Evolutionary conservation across 78 protist genomes (phyloP).

Genomic region (Dictyostelium citrinum): DNA sequence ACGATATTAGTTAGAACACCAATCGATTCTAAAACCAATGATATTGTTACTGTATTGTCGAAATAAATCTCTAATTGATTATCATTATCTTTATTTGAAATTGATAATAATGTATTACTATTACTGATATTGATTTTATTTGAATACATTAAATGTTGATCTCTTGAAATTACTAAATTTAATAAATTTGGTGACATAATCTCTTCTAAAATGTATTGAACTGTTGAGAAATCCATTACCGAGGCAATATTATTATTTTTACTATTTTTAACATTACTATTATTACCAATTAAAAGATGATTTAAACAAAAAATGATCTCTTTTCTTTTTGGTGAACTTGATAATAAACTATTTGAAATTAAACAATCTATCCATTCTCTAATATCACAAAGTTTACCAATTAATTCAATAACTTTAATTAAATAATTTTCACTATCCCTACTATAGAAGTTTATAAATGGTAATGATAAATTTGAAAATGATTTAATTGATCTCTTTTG

Average conservation of each 20-base stretch:
- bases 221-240: constrained; percentile 6
- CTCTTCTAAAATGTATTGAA: constrained; percentile 56
- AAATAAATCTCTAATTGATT: not conserved
- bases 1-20: not conserved
- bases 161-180: constrained; percentile 8
- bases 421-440: not conserved
- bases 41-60: constrained; percentile 31
- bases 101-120: not conserved
- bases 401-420: not conserved
- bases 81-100: not conserved
- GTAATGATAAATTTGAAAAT: constrained; percentile 16
- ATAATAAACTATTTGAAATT: constrained; percentile 18
- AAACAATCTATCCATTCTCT: constrained; percentile 34
- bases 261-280: not conserved
- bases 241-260: not conserved
- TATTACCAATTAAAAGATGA: constrained; percentile 33
- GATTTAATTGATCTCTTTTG: not conserved
- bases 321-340: constrained; percentile 44
- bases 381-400: constrained; percentile 17
- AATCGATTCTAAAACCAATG: constrained; percentile 30
- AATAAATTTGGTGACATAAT: constrained; percentile 10
- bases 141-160: not conserved
- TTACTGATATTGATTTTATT: not conserved
- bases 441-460: constrained; percentile 25
- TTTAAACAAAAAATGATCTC: constrained; percentile 34